Conservation (phyloP, 2,329 filamentous ascomycete species). For the Botryotinia narcissicola region DNA sequence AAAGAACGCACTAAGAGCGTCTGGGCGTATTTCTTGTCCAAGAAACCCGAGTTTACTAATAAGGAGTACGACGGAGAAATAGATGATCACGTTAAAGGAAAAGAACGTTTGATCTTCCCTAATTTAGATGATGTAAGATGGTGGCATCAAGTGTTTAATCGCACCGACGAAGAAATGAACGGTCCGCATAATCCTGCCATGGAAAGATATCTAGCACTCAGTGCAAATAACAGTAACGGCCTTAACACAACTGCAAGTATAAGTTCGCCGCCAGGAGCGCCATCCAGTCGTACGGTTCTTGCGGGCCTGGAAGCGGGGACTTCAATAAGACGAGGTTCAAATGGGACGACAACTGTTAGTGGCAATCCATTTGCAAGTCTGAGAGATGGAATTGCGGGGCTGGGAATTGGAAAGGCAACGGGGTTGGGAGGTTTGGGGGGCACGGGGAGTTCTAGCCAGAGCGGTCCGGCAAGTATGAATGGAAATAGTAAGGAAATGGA, state of each 20-base stretch:
- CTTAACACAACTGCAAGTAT: background rate
- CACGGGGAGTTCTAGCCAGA: constrained; percentile 33
- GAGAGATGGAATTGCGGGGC: constrained; percentile 45
- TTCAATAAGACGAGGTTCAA: constrained; percentile 31
- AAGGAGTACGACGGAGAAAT: constrained; percentile 70
- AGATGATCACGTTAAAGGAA: constrained; percentile 75
- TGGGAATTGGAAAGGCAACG: constrained; percentile 41
- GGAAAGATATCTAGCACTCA: constrained; percentile 31
- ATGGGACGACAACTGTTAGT: constrained; percentile 38
- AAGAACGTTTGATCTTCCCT: constrained; percentile 82
- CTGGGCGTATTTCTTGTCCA: constrained; percentile 91
- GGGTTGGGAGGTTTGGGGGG: constrained; percentile 18
- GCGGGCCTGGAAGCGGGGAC: constrained; percentile 5
- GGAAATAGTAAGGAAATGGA: constrained; percentile 41
- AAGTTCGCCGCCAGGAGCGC: background rate
- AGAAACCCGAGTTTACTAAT: constrained; percentile 79
- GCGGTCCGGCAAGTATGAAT: constrained; percentile 27
- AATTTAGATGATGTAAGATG: constrained; percentile 75
- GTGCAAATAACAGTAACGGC: constrained; percentile 16
- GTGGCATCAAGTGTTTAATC: constrained; percentile 88
- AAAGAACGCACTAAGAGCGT: constrained; percentile 77
- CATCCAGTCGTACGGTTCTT: constrained; percentile 5
- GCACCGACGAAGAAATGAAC: constrained; percentile 93
- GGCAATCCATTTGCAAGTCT: constrained; percentile 42
- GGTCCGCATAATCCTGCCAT: constrained; percentile 54